A percentile compares a stretch with the other conserved stretches of the same genome.
phyloP scores from a whole-genome alignment of 106 monocot species.

The Dendrobium chrysotoxum region DNA sequence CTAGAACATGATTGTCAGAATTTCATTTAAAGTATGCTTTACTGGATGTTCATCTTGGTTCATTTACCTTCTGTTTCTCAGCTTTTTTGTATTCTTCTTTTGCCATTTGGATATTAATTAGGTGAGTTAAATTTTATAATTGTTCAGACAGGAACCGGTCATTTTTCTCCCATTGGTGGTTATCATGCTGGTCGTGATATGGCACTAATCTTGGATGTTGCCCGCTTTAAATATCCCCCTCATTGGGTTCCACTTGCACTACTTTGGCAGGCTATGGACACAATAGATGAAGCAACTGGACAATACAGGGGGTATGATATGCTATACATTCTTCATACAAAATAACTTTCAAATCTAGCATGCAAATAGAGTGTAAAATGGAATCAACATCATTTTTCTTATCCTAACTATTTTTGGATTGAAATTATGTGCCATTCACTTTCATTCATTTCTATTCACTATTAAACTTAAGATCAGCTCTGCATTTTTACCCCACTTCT shows the following conservation, averaged over 20 bases:
- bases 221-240: conserved; percentile 97
- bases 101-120: not conserved
- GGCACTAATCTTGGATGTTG: conserved; percentile 95
- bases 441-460: not conserved
- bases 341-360: not conserved
- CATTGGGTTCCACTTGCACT: conserved; percentile 92
- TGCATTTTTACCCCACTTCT: not conserved
- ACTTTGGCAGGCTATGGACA: conserved; percentile 95
- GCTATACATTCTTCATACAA: not conserved
- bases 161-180: conserved; percentile 98
- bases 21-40: not conserved
- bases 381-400: not conserved
- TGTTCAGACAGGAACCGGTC: conserved; percentile 87
- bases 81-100: not conserved
- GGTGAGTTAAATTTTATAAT: not conserved
- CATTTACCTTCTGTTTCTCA: not conserved
- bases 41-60: not conserved
- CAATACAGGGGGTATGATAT: conserved; percentile 67
- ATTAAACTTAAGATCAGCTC: too few relatives aligned
- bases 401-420: not conserved
- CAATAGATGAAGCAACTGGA: conserved; percentile 70
- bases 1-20: not conserved
- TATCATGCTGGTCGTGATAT: conserved; percentile 89
- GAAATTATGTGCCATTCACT: not conserved
- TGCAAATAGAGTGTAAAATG: not conserved